Base-by-base conservation (phyloP, 306 rosid species). In the Medicago lupulina region DNA sequence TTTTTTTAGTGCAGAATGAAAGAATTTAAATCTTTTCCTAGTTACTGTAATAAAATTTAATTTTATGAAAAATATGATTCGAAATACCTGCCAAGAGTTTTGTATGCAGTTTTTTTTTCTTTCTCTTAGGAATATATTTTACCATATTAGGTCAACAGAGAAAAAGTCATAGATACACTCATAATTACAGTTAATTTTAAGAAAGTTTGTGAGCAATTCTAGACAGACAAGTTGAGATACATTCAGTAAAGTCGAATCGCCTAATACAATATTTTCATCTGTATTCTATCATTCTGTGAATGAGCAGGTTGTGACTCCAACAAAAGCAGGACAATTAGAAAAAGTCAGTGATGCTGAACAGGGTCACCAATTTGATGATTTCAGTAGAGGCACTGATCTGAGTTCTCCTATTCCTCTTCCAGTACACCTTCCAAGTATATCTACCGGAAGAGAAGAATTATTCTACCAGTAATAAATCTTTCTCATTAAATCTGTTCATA, bases 371-470 rank as follows among this genome's bases (percentile, higher is more conserved):
- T 43, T 66, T 73, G 86, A 82, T 71, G 36, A 75, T 76, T 76
- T 38, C 13, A 16, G 38, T 16, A 59, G 75, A 70, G 74, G 71
- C 70, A 71, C 38, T 15, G 72, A 7, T 51, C 55, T 31, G 70
- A 86, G 89, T 84, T 79, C 86, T 76, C 97, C 97, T 59, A 88
- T 91, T 80, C 85, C 89, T 70, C 79, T 89, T 44, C 88, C 91
- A 38, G 49, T 65, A 53, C 21, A 2, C 76, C 79, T 63, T 75
- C 81, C 8, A 60, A 87, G 23, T 65, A 76, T 61, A 51, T 61
- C 81, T 23, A 4, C 76, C 0, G 76, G 85, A 81, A 71, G 84
- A 71, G 97, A 88, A 75, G 51, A 46, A 2, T 78, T 86, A 71
- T 93, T 86, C 81, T 93, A 76, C 85, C 81, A 80, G 98, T 91